Base-by-base conservation (phyloP, 2,329 filamentous ascomycete species). In the Pestalotiopsis sp. region DNA sequence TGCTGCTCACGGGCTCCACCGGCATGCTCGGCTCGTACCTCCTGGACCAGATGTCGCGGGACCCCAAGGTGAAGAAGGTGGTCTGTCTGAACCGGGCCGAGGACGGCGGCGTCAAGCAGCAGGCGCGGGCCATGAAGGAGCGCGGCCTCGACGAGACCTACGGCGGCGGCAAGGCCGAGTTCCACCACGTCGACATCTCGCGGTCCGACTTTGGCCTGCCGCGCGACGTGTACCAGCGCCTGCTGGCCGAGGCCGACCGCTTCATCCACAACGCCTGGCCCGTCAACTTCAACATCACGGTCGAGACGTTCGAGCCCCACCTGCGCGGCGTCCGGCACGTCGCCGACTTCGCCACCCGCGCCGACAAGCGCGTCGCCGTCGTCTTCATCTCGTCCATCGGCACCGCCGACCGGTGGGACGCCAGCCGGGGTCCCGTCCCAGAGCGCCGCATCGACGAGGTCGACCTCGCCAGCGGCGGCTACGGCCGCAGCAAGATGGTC, bases 241-340 rank as follows among this genome's bases (percentile, higher is more conserved):
- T 86, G 0, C 75, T 83, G 4, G 63, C 74, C 12, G 77, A 82
- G 2, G 79, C 80, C 0, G 84, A 86, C 66, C 80, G 81, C 13
- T 77, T 88, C 20, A 83, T 87, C 66, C 87, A 89, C 76, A 88
- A 86, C 70, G 85, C 86, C 6, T 88, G 85, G 83, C 84, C 83
- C 0, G 87, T 89, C 76, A 86, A 87, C 75, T 86, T 84, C 74
- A 87, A 85, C 73, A 81, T 87, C 25, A 76, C 81, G 0, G 70
- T 88, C 11, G 77, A 80, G 27, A 85, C 82, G 0, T 89, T 89
- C 68, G 83, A 85, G 71, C 79, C 83, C 0, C 83, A 87, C 70
- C 82, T 89, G 57, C 79, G 82, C 2, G 82, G 84, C 3, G 82
- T 89, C 65, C 82, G 85, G 6, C 83, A 85, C 70, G 76, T 91